Percentiles rank a stretch among this genome's conserved stretches.
Evolutionary conservation across 192 early-diverging fungal species (phyloP).

Genomic region (Umbelopsis sp.): DNA sequence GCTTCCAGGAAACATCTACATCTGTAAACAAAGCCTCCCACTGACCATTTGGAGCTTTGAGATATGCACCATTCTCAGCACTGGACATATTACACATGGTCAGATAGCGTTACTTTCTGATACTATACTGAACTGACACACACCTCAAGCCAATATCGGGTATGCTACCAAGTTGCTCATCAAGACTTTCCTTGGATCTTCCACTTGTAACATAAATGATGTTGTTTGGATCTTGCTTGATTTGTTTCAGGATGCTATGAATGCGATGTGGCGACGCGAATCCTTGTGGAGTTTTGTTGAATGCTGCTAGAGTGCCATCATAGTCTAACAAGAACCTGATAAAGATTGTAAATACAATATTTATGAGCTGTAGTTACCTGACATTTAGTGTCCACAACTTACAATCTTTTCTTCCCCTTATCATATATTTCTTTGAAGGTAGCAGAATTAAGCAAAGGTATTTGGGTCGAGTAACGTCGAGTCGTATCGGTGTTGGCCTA

Average conservation of each 20-base stretch:
- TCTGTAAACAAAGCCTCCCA: constrained; percentile 66
- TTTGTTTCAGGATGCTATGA: constrained; percentile 52
- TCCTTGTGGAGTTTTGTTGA: constrained; percentile 46
- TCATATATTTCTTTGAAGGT: constrained; percentile 36
- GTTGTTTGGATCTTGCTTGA: constrained; percentile 68
- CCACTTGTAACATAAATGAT: constrained; percentile 78
- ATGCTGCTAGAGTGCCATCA: constrained; percentile 74
- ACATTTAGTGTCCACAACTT: constrained; percentile 19
- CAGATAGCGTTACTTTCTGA: neutral
- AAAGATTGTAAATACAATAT: neutral
- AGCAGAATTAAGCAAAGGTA: constrained; percentile 45
- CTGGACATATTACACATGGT: constrained; percentile 34
- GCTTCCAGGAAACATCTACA: constrained; percentile 67
- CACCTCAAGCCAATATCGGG: constrained; percentile 63
- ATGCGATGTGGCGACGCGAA: constrained; percentile 66
- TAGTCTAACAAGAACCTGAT: constrained; percentile 58
- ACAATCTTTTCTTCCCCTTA: constrained; percentile 47
- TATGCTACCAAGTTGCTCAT: constrained; percentile 67
- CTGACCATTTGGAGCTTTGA: constrained; percentile 59
- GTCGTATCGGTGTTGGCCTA: constrained; percentile 48
- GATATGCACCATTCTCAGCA: constrained; percentile 78
- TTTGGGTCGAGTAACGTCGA: constrained; percentile 50
- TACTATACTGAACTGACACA: neutral
- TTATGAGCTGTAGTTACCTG: neutral
- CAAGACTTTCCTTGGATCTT: constrained; percentile 64